phyloP scores from a whole-genome alignment of 2,329 filamentous ascomycete species.

The Pyricularia grisea region DNA sequence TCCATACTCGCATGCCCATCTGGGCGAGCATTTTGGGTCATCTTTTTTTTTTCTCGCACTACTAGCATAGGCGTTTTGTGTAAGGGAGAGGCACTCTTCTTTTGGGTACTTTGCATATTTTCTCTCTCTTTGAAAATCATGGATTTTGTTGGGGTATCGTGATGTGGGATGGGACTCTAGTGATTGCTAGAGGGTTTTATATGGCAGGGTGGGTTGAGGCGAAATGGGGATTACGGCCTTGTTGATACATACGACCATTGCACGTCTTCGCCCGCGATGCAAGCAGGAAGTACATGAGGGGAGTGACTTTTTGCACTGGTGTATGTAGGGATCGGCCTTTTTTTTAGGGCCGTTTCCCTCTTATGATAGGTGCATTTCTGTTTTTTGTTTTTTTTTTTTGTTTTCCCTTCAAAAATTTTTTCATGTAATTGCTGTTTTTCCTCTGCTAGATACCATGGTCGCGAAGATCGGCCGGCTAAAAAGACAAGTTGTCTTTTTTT shows the following conservation, averaged over 20 bases:
- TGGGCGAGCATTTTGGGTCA: background rate
- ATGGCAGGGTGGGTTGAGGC: background rate
- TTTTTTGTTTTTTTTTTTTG: background rate
- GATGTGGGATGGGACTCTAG: background rate
- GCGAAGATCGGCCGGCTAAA: background rate
- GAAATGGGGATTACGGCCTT: background rate
- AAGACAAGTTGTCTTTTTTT: background rate
- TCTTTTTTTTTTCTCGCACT: background rate
- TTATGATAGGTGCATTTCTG: background rate
- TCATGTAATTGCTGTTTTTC: constrained; percentile 1
- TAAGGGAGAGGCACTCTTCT: background rate
- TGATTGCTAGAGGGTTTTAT: background rate
- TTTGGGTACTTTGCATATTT: background rate
- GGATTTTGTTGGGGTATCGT: background rate
- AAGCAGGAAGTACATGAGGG: background rate
- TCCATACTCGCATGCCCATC: background rate
- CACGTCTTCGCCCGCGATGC: background rate
- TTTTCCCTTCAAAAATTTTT: background rate
- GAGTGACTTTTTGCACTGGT: background rate
- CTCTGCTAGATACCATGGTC: constrained; percentile 4
- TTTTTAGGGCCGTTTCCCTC: background rate
- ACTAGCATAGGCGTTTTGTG: background rate
- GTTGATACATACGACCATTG: background rate
- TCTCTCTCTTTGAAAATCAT: background rate
- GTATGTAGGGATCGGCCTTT: background rate